Evolutionary conservation across 176 grass and related monocot species (phyloP).

Genomic region (Carex scoparia): DNA sequence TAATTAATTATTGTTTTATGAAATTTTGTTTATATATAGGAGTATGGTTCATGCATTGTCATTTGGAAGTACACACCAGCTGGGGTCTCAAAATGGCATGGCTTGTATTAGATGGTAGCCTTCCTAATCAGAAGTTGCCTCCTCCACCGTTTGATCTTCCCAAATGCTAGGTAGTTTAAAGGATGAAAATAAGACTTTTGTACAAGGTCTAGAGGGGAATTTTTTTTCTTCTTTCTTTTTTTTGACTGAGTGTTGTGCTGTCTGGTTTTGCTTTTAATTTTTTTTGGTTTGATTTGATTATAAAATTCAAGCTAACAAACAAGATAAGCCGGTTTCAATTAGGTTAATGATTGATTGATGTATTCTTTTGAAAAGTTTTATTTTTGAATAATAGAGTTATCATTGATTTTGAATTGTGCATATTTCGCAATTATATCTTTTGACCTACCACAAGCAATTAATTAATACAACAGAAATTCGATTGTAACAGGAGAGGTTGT

Average conservation of each 20-base stretch:
- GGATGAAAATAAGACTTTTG: not conserved
- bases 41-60: slow-evolving; percentile 89
- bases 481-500: too few relatives aligned
- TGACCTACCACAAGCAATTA: too few relatives aligned
- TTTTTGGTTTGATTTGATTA: not conserved
- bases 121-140: slow-evolving; percentile 55
- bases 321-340: not conserved
- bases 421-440: not conserved
- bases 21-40: not conserved
- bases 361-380: not conserved
- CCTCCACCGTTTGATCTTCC: slow-evolving; percentile 76
- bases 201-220: not conserved
- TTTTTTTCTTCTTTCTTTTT: not conserved
- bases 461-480: too few relatives aligned
- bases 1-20: too few relatives aligned
- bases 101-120: slow-evolving; percentile 60
- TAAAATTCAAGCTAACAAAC: not conserved
- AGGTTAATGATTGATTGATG: not conserved
- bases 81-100: slow-evolving; percentile 89
- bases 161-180: slow-evolving; percentile 38
- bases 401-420: not conserved
- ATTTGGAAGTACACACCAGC: slow-evolving; percentile 77
- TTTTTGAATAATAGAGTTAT: not conserved
- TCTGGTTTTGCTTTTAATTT: not conserved
- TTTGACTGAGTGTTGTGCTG: not conserved